Base-by-base conservation (phyloP, 306 rosid species). In the Acacia acuminata region DNA sequence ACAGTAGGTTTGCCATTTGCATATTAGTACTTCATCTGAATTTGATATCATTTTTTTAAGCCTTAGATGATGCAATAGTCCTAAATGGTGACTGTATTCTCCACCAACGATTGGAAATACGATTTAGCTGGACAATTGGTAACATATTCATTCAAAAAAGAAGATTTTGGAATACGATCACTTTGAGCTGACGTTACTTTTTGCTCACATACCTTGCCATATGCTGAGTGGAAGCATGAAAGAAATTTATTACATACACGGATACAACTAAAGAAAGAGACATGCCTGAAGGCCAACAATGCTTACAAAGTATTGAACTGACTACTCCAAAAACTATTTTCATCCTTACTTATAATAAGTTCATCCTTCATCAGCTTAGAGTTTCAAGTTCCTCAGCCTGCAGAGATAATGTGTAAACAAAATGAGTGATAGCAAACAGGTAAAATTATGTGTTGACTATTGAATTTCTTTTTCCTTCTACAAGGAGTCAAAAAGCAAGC, bases 321-420 rank as follows among this genome's bases (percentile, higher is more conserved):
- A 80, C 75, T 80, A 77, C 74, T 44, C 3, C 42, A 43, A 64
- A 60, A 24, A 6, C 42, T 47, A 60, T 55, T 44, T 40, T 15
- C 38, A 8, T 58, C 83, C 58, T 51, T 27, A 16, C 58, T 72
- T 79, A 60, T 50, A 27, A 38, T 6, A 60, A 43, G 36, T 24
- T 38, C 73, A 24, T 66, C 71, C 83, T 82, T 79, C 77, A 40
- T 78, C 60, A 58, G 32, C 65, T 58, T 11, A 47, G 70, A 89
- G 82, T 69, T 80, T 78, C 79, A 82, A 69, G 48, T 77, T 61
- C 84, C 79, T 86, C 80, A 80, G 56, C 86, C 92, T 89, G 85
- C 64, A 82, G 43, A 80, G 43, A 69, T n/a, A 53, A 67, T 22
- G 30, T 51, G 56, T 2, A 11, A 67, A 72, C 81, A 32, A 66